Base-by-base conservation (phyloP, 176 grass and related monocot genomes). In the Bolboschoenus planiculmis region DNA sequence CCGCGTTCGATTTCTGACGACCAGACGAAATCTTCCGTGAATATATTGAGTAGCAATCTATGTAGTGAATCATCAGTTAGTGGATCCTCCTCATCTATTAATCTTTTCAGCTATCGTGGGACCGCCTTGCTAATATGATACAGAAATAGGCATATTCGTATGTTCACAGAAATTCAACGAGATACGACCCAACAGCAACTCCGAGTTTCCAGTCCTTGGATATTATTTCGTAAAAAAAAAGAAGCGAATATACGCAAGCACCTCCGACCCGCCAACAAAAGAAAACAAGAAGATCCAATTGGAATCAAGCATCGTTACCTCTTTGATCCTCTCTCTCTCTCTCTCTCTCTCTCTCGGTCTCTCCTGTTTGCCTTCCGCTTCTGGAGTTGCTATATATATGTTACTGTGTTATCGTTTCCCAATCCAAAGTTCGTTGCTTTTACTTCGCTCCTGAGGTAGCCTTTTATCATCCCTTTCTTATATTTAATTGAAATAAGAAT, bases 251-350 rank as follows among this genome's bases (percentile, higher is more conserved):
- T 87, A 34, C 65, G 80, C 44, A 30, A 50, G 21, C 51, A 20
- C 66, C 70, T 87, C 55, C 83, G 78, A 59, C 39, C 58, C 55
- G 68, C 39, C 46, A 48, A 48, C 9, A 48, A 4, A 4, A 13
- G 46, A 48, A 50, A 43, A 82, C 63, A 57, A 51, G 62, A 90
- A 83, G 91, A 92, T 90, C 88, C 88, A 44, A 84, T 81, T 58
- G 83, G 83, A 72, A 88, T 88, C 85, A 30, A 24, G 79, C 85
- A 88, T 88, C 88, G 72, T 85, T 60, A 39, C 63, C 82, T 56
- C 66, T 90, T 77, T 84, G 67, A 31, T 8, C 35, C 34, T 74
- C 82, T 15, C 29, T 40, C 33, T 34, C 21, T 63, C 61, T 78
- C 63, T 70, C 36, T 44, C 21, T 31, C 68, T 73, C 40, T 61